Evolutionary conservation across 1,139 yeast genomes (phyloP).

Genomic region (Pichiaceae sp.): DNA sequence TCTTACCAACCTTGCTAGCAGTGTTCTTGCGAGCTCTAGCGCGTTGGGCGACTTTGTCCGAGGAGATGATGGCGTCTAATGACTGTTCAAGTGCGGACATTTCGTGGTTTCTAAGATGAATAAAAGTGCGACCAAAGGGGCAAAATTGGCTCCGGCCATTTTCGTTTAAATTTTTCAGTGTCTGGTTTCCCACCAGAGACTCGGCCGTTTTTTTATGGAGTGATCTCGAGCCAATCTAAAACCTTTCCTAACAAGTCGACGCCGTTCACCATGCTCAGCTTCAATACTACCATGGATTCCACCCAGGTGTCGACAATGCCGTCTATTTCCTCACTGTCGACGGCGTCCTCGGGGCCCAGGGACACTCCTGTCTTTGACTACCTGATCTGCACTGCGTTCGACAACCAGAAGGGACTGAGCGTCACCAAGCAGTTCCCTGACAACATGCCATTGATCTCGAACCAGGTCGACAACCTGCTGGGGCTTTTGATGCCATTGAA

Average conservation of each 20-base stretch:
- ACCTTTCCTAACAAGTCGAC: too few species aligned
- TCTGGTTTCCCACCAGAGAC: not conserved
- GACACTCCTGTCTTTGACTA: constrained; percentile 23
- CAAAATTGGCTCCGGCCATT: not conserved
- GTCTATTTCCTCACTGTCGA: not conserved
- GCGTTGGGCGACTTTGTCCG: constrained; percentile 37
- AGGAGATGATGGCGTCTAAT: constrained; percentile 86
- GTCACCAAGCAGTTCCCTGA: constrained; percentile 41
- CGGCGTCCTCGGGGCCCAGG: not conserved
- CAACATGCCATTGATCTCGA: constrained; percentile 49
- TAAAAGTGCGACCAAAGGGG: not conserved
- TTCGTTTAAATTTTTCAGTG: not conserved
- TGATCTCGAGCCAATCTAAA: too few species aligned
- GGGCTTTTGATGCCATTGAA: constrained; percentile 20
- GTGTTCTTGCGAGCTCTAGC: constrained; percentile 7
- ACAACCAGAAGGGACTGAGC: constrained; percentile 47
- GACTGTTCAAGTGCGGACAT: constrained; percentile 85
- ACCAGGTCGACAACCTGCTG: constrained; percentile 35
- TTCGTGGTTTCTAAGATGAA: constrained; percentile 4
- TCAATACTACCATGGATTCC: not conserved
- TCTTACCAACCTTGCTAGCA: constrained; percentile 24
- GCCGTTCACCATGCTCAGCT: not conserved
- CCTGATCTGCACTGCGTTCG: constrained; percentile 49
- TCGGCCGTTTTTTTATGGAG: too few species aligned
- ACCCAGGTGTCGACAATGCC: not conserved